Conservation (phyloP, 2,329 filamentous ascomycete genomes). For the Helminthosporium solani region DNA sequence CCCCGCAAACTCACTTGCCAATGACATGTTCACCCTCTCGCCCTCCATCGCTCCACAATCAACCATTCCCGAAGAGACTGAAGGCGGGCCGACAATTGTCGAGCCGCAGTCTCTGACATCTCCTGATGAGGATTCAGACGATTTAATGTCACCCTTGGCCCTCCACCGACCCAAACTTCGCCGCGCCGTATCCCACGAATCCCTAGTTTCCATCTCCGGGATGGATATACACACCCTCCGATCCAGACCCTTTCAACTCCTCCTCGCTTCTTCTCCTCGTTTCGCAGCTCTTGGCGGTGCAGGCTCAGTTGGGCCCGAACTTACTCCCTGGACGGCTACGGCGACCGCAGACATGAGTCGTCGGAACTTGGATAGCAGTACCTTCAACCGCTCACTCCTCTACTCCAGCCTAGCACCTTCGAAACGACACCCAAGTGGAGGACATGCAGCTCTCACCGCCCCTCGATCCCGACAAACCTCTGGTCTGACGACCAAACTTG, state of each 20-base stretch:
- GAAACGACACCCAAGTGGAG: constrained; percentile 6
- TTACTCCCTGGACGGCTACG: constrained; percentile 49
- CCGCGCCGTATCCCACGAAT: constrained; percentile 77
- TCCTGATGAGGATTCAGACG: constrained; percentile 27
- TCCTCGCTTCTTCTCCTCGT: constrained; percentile 54
- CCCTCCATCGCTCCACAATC: constrained; percentile 27
- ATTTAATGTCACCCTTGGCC: constrained; percentile 30
- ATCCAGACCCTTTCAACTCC: constrained; percentile 72
- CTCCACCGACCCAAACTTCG: constrained; percentile 52
- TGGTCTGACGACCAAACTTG: constrained; percentile 56
- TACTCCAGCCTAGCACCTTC: constrained; percentile 33
- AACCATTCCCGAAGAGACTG: constrained; percentile 40
- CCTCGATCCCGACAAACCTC: constrained; percentile 32
- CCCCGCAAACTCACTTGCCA: constrained; percentile 32
- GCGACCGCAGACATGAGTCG: constrained; percentile 54
- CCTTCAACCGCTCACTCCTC: constrained; percentile 56
- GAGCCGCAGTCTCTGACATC: constrained; percentile 26
- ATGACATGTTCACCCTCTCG: constrained; percentile 32
- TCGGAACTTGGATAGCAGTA: constrained; percentile 52
- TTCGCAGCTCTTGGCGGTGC: constrained; percentile 49
- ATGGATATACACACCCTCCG: constrained; percentile 87
- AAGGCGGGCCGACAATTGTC: constrained; percentile 21
- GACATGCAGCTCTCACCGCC: constrained; percentile 20
- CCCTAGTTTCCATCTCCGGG: constrained; percentile 80
- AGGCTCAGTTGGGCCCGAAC: constrained; percentile 43